Conservation (phyloP, 1,284 basidiomycete species). For the Heterobasidion annosum region DNA sequence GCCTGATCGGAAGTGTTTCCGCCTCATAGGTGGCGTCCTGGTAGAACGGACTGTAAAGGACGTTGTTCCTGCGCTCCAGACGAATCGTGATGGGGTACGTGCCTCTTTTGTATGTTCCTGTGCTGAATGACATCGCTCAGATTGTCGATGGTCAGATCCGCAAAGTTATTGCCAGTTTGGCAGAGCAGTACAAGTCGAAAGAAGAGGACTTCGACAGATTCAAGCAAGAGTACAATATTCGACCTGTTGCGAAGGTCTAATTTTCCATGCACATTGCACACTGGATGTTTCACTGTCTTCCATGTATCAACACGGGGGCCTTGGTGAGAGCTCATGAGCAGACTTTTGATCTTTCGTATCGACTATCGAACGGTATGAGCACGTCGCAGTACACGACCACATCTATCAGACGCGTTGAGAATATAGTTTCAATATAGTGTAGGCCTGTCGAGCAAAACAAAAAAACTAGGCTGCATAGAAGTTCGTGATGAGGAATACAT, state of each 20-base stretch:
- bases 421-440: too few relatives aligned
- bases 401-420: too few relatives aligned
- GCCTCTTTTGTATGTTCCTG: neutral
- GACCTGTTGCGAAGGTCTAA: conserved; percentile 31
- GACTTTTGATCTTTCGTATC: too few relatives aligned
- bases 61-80: conserved; percentile 84
- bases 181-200: conserved; percentile 82
- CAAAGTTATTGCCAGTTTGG: conserved; percentile 66
- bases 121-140: conserved; percentile 3
- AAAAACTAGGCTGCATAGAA: too few relatives aligned
- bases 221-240: conserved; percentile 77
- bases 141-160: conserved; percentile 47
- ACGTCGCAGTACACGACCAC: too few relatives aligned
- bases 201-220: conserved; percentile 81
- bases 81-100: conserved; percentile 76
- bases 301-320: neutral
- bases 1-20: conserved; percentile 91
- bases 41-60: conserved; percentile 96
- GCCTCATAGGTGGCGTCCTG: conserved; percentile 91
- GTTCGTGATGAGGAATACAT: too few relatives aligned
- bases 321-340: too few relatives aligned
- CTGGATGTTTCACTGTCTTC: neutral
- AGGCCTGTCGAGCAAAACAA: too few relatives aligned
- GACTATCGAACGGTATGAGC: too few relatives aligned
- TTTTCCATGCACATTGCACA: neutral